phyloP scores from a whole-genome alignment of 257 asterid genomes.

The Lithospermum erythrorhizon region DNA sequence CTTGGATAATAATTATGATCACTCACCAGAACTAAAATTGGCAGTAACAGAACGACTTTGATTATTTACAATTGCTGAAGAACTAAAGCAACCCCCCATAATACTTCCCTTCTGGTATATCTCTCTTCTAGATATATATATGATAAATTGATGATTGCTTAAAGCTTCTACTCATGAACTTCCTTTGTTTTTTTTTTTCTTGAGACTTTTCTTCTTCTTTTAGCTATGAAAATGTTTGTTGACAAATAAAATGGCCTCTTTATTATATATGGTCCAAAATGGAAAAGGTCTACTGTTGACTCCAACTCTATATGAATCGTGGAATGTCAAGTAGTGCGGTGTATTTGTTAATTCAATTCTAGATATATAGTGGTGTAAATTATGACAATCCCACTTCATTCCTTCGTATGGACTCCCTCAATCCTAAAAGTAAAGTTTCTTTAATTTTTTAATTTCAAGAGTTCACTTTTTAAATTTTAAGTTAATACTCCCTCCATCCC shows the following conservation, averaged over 20 bases:
- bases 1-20: not conserved
- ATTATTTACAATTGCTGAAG: constrained; percentile 1
- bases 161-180: not conserved
- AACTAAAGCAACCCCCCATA: constrained; percentile 23
- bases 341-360: not conserved
- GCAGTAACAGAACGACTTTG: constrained; percentile 8
- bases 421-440: too few relatives aligned
- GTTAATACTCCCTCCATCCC: too few relatives aligned
- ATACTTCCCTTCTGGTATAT: not conserved
- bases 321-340: not conserved
- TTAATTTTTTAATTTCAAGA: too few relatives aligned
- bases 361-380: too few relatives aligned
- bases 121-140: too few relatives aligned
- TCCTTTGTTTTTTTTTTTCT: not conserved
- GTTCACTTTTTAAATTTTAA: too few relatives aligned
- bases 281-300: not conserved
- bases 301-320: not conserved
- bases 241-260: too few relatives aligned
- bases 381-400: too few relatives aligned
- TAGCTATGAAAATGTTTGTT: too few relatives aligned
- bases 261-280: too few relatives aligned
- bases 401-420: too few relatives aligned
- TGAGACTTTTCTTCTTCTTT: not conserved
- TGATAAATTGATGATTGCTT: too few relatives aligned
- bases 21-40: constrained; percentile 16